A percentile compares a stretch with the other conserved stretches of the same genome.
Conservation (phyloP, 108 stramenopile species). For the Chaetoceros muelleri region DNA sequence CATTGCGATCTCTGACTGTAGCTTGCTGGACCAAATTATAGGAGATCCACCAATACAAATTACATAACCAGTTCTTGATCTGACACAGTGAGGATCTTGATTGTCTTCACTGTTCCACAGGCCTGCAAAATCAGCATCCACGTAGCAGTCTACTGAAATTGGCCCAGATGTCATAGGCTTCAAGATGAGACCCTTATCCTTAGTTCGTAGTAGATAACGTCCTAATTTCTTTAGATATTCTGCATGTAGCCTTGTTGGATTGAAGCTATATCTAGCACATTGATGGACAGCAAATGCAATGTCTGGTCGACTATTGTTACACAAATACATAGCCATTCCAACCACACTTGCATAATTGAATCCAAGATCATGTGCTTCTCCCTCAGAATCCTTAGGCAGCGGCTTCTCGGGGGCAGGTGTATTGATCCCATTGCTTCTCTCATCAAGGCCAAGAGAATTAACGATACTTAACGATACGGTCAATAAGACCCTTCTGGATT, state of each 20-base stretch:
- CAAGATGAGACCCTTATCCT: neutral
- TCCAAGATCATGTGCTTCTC: conserved; percentile 7
- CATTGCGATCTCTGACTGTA: conserved; percentile 28
- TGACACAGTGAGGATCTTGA: too few relatives aligned
- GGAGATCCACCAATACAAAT: conserved; percentile 20
- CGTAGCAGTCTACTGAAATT: conserved; percentile 24
- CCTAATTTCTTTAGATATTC: neutral
- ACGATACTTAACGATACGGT: conserved; percentile 23
- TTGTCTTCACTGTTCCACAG: conserved; percentile 8
- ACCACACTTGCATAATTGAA: conserved; percentile 6
- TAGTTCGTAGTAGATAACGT: too few relatives aligned
- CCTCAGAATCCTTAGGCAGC: too few relatives aligned
- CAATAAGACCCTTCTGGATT: conserved; percentile 22
- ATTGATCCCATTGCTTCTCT: neutral
- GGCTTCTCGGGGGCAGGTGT: conserved; percentile 3
- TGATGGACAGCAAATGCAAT: too few relatives aligned
- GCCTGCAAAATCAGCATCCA: conserved; percentile 40
- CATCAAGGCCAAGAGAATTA: too few relatives aligned
- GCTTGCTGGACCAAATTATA: conserved; percentile 26
- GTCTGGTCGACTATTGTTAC: conserved; percentile 4
- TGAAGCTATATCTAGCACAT: conserved; percentile 9
- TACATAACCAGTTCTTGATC: conserved; percentile 36
- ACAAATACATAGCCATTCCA: conserved; percentile 8
- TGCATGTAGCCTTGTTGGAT: conserved; percentile 2
- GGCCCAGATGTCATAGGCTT: neutral